Conservation (phyloP, 768 basidiomycete genomes). For the Candolleomyces eurysporus region DNA sequence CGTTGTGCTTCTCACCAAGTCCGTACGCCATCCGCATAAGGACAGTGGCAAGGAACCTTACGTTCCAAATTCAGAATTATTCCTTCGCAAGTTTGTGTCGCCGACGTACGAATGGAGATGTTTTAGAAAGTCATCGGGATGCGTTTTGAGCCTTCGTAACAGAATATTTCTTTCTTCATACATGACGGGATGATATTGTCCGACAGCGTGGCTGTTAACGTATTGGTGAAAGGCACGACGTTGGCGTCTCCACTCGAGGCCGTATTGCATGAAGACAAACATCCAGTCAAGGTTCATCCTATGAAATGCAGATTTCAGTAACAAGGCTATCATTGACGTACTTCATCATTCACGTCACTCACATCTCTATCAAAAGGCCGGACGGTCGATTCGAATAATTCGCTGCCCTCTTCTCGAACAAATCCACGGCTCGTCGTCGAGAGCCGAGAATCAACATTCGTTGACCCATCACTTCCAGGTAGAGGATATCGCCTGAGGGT, state of each 20-base stretch:
- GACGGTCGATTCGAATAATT: conserved; percentile 10
- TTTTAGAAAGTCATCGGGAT: conserved; percentile 21
- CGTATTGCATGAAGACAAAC: conserved; percentile 37
- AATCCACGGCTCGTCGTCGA: not conserved
- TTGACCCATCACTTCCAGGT: conserved; percentile 5
- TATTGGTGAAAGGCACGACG: conserved; percentile 44
- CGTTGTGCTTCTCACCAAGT: conserved; percentile 24
- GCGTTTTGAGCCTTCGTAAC: conserved; percentile 30
- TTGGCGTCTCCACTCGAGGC: conserved; percentile 37
- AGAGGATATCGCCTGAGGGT: conserved; percentile 6
- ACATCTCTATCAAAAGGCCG: conserved; percentile 4
- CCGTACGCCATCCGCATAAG: conserved; percentile 34
- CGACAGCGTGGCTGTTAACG: conserved; percentile 33
- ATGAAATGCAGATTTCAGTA: not conserved
- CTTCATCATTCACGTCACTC: not conserved
- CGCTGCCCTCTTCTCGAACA: conserved; percentile 3
- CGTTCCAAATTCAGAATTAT: not conserved
- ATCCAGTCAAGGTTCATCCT: conserved; percentile 36
- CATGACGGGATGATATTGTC: conserved; percentile 38
- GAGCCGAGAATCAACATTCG: conserved; percentile 2
- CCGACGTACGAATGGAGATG: conserved; percentile 6
- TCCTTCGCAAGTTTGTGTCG: too few relatives aligned
- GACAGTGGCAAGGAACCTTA: conserved; percentile 39
- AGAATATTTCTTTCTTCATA: conserved; percentile 35
- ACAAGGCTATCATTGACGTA: not conserved